These are phyloP conservation scores for Tinospora cordifolia DNA, from an alignment of 164 flowering plant species.

Conservation along the genomic window DNA sequence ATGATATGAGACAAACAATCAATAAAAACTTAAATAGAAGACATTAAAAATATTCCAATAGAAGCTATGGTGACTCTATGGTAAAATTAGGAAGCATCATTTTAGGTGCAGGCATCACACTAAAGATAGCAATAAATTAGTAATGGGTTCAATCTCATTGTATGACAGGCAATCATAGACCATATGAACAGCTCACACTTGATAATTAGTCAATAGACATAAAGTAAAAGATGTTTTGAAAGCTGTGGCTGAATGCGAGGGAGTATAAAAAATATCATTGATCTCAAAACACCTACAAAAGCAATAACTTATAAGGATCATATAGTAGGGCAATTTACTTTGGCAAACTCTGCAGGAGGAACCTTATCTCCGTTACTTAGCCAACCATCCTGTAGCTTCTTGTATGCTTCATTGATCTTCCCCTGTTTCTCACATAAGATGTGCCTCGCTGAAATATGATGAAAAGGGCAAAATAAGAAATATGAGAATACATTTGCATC, in stretches of 20 bases:
- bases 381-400: slow-evolving; percentile 95
- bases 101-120: too few relatives aligned
- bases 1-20: too few relatives aligned
- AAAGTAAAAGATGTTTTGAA: not conserved
- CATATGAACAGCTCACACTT: not conserved
- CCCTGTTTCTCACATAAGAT: slow-evolving; percentile 96
- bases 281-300: not conserved
- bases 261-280: not conserved
- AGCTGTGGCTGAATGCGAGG: not conserved
- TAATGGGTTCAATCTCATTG: too few relatives aligned
- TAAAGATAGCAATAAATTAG: too few relatives aligned
- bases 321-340: slow-evolving; percentile 35
- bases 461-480: not conserved
- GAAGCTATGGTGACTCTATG: too few relatives aligned
- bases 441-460: slow-evolving; percentile 63
- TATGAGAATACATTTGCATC: not conserved
- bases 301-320: not conserved
- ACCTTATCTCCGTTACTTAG: slow-evolving; percentile 90
- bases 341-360: slow-evolving; percentile 97
- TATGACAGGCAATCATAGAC: not conserved
- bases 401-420: slow-evolving; percentile 96
- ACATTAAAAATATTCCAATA: too few relatives aligned
- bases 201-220: not conserved
- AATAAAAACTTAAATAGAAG: too few relatives aligned
- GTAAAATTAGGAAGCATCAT: too few relatives aligned